Percentiles rank a stretch among this genome's conserved stretches.
These are phyloP conservation scores for Curvularia eragrostidis DNA, from an alignment of 2,329 filamentous ascomycete genomes.

Conservation along the genomic window DNA sequence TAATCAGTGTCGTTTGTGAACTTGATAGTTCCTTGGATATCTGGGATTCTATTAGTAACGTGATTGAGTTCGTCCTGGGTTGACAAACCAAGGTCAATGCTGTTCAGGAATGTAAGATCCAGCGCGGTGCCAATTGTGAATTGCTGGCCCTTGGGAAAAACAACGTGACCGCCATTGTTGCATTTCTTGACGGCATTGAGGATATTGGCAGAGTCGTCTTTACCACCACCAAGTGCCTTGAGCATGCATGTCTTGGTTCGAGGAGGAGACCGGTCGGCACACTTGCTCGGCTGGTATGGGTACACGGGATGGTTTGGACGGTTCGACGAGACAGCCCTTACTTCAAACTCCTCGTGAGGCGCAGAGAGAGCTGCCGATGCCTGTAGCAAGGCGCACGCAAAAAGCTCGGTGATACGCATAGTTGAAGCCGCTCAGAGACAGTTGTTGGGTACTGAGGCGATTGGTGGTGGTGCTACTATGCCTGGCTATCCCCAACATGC, in stretches of 20 bases:
- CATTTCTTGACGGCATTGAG: constrained; percentile 64
- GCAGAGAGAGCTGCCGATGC: constrained; percentile 33
- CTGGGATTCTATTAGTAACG: constrained; percentile 40
- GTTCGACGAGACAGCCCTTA: constrained; percentile 26
- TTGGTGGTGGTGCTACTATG: not conserved
- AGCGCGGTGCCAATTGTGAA: constrained; percentile 70
- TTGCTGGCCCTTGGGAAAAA: constrained; percentile 61
- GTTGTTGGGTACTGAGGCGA: not conserved
- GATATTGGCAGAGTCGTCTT: constrained; percentile 61
- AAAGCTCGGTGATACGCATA: constrained; percentile 38
- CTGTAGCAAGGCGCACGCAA: constrained; percentile 35
- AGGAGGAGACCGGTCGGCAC: constrained; percentile 44
- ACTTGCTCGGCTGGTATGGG: constrained; percentile 46
- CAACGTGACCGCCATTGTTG: constrained; percentile 68
- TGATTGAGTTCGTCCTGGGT: not conserved
- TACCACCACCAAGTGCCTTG: constrained; percentile 47
- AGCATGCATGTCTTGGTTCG: constrained; percentile 51
- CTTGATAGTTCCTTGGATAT: constrained; percentile 65
- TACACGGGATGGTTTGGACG: constrained; percentile 44
- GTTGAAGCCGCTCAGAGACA: constrained; percentile 4
- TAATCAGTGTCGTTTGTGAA: constrained; percentile 73
- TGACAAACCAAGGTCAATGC: constrained; percentile 64
- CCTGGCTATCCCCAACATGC: constrained; percentile 1
- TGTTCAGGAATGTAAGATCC: constrained; percentile 68
- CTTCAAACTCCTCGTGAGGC: constrained; percentile 21